Percentiles rank a stretch among this genome's conserved stretches.
phyloP scores from a whole-genome alignment of 306 rosid species.

The Gynostemma pentaphyllum region DNA sequence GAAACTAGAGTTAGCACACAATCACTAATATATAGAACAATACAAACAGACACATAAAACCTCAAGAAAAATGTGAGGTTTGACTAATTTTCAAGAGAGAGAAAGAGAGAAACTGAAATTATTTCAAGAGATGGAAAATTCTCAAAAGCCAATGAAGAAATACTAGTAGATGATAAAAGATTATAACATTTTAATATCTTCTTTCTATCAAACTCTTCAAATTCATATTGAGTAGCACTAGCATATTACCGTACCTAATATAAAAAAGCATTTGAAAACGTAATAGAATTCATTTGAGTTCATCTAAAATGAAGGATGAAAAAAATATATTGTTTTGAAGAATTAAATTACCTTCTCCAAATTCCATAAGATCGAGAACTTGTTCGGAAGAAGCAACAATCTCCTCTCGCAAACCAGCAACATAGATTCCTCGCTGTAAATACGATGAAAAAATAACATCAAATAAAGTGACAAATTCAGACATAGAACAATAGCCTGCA shows the following conservation, averaged over 20 bases:
- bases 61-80: neutral
- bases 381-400: conserved; percentile 88
- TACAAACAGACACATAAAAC: neutral
- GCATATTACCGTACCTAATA: neutral
- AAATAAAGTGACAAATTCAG: conserved; percentile 7
- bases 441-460: conserved; percentile 14
- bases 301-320: neutral
- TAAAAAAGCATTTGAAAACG: neutral
- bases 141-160: neutral
- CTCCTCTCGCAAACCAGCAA: conserved; percentile 94
- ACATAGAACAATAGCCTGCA: neutral
- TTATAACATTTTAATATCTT: neutral
- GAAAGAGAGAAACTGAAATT: neutral
- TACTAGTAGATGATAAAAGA: neutral
- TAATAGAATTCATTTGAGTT: neutral
- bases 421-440: conserved; percentile 80
- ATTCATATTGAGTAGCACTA: neutral
- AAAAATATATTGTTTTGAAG: neutral
- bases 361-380: conserved; percentile 71
- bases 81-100: neutral
- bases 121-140: neutral
- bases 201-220: neutral
- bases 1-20: neutral
- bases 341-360: conserved; percentile 63
- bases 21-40: neutral